These are phyloP conservation scores for Hyaloscypha bicolor DNA, from an alignment of 495 filamentous ascomycete species.

Conservation along the genomic window DNA sequence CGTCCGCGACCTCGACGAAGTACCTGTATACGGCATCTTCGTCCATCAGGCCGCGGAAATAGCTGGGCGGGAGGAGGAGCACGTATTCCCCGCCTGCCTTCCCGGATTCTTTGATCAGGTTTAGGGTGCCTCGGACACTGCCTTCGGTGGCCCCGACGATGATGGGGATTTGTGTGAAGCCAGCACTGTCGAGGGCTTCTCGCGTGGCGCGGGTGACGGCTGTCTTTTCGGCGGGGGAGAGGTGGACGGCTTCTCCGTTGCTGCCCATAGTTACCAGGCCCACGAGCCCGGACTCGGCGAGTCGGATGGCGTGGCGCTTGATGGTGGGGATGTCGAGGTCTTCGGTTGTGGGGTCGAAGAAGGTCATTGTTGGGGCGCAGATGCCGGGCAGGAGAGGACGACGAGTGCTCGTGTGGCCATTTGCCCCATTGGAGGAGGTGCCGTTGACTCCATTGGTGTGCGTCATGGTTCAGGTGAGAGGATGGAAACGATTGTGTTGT, in stretches of 20 bases:
- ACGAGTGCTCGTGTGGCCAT: constrained; percentile 42
- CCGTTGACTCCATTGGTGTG: constrained; percentile 38
- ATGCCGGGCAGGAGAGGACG: constrained; percentile 80
- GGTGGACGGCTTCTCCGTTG: constrained; percentile 86
- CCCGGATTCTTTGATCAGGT: constrained; percentile 68
- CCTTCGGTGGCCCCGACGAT: constrained; percentile 81
- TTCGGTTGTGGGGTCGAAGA: constrained; percentile 81
- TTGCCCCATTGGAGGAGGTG: constrained; percentile 21
- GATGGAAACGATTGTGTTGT: constrained; percentile 12
- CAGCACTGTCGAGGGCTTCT: constrained; percentile 80
- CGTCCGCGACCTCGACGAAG: constrained; percentile 76
- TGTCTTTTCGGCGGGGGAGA: constrained; percentile 72
- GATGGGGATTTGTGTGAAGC: constrained; percentile 74
- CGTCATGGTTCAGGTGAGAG: constrained; percentile 30
- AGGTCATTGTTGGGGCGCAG: constrained; percentile 89
- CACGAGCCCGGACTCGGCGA: constrained; percentile 79
- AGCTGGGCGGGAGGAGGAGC: constrained; percentile 78
- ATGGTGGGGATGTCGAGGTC: constrained; percentile 80
- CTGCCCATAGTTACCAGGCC: constrained; percentile 89
- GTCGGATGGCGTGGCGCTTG: constrained; percentile 76
- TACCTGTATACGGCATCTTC: constrained; percentile 77
- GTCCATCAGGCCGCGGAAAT: constrained; percentile 79
- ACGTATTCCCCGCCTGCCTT: constrained; percentile 77
- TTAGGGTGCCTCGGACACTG: constrained; percentile 74
- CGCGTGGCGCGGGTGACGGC: constrained; percentile 78